These are phyloP conservation scores for Eucalyptus pauciflora DNA, from an alignment of 345 rosid species.

Conservation along the genomic window DNA sequence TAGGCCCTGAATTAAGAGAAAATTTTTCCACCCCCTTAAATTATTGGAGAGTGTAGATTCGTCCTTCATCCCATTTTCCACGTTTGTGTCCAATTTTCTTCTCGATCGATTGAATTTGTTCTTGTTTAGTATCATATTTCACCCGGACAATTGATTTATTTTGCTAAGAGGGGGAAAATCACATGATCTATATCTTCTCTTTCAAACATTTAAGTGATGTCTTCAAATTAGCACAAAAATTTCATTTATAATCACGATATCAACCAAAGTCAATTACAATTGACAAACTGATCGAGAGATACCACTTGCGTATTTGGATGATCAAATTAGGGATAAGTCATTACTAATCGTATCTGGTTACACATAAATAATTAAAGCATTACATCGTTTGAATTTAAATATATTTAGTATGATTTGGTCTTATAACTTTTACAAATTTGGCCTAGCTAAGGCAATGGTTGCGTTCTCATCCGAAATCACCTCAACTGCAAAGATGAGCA, in stretches of 20 bases:
- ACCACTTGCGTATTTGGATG: neutral
- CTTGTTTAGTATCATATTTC: neutral
- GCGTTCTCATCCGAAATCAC: fast-evolving
- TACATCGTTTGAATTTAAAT: neutral
- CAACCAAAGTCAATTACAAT: too few relatives aligned
- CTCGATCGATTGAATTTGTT: neutral
- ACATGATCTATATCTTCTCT: neutral
- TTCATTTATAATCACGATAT: neutral
- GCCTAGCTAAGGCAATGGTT: neutral
- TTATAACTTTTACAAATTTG: neutral
- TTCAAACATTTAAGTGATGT: neutral
- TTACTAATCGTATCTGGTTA: fast-evolving
- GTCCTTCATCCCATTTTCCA: neutral
- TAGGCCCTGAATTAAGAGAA: neutral
- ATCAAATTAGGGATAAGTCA: neutral
- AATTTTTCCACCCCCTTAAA: neutral
- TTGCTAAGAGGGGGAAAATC: fast-evolving
- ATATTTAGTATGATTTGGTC: neutral
- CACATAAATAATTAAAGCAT: fast-evolving
- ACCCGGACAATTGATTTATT: neutral
- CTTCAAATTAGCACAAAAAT: neutral
- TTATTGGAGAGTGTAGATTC: neutral
- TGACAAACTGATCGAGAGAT: fast-evolving
- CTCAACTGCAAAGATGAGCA: neutral
- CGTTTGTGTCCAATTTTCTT: neutral